phyloP scores from a whole-genome alignment of 2,329 filamentous ascomycete species.

The Penicillium sp. region DNA sequence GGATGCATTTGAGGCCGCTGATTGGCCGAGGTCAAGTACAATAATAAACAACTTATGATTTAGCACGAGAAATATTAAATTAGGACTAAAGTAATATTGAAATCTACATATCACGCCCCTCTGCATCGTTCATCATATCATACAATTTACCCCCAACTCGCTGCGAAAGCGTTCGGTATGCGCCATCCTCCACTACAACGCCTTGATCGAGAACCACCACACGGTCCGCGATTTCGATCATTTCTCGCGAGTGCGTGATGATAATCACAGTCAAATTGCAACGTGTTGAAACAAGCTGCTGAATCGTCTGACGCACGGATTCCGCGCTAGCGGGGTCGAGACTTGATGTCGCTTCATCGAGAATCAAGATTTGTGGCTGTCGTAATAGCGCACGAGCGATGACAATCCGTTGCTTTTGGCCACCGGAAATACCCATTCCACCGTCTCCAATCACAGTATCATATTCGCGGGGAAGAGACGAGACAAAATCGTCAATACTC shows the following conservation, averaged over 20 bases:
- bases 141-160: conserved; percentile 45
- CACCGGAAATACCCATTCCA: conserved; percentile 66
- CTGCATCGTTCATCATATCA: conserved; percentile 26
- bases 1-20: no score
- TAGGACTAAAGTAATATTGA: no score
- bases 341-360: conserved; percentile 83
- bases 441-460: conserved; percentile 70
- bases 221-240: conserved; percentile 75
- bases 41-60: no score
- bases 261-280: conserved; percentile 63
- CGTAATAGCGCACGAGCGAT: conserved; percentile 75
- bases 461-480: conserved; percentile 64
- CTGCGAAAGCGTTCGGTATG: conserved; percentile 55
- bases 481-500: conserved; percentile 69
- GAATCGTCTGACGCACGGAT: conserved; percentile 59
- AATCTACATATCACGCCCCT: background rate
- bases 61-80: no score
- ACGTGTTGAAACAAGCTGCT: conserved; percentile 43
- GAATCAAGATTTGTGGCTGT: conserved; percentile 63
- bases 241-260: conserved; percentile 74
- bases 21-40: no score
- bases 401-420: conserved; percentile 73
- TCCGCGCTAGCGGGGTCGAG: conserved; percentile 65
- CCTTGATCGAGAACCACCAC: conserved; percentile 68
- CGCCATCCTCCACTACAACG: conserved; percentile 61